Evolutionary conservation across 805 yeast genomes (phyloP).

Genomic region (Candida sanyiensis): DNA sequence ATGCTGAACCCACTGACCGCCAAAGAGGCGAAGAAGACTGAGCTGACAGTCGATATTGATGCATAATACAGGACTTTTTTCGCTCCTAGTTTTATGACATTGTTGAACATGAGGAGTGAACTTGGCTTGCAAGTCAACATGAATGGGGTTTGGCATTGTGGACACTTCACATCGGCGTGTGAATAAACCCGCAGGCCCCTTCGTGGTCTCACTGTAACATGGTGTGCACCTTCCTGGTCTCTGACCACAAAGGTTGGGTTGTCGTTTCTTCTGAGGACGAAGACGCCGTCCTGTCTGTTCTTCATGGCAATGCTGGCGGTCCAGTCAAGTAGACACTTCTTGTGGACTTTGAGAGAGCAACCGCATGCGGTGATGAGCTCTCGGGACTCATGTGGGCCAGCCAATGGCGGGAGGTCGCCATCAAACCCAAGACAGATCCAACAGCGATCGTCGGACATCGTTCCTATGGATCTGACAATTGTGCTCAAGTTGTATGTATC

Average conservation of each 20-base stretch:
- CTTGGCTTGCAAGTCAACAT: conserved; percentile 22
- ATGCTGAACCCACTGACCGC: conserved; percentile 18
- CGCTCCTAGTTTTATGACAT: conserved; percentile 18
- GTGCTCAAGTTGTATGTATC: not conserved
- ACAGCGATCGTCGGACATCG: conserved; percentile 11
- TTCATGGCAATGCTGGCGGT: conserved; percentile 25
- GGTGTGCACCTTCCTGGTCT: not conserved
- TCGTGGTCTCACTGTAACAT: conserved; percentile 4
- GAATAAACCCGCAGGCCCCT: conserved; percentile 7
- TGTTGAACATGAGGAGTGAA: conserved; percentile 9
- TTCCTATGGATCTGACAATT: not conserved
- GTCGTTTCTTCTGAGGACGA: not conserved
- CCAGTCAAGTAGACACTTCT: conserved; percentile 34
- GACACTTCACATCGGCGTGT: conserved; percentile 27
- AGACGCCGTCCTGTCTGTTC: conserved; percentile 6
- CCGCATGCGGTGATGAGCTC: conserved; percentile 34
- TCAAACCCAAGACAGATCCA: conserved; percentile 18
- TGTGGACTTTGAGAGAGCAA: conserved; percentile 34
- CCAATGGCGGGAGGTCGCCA: conserved; percentile 16
- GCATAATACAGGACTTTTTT: conserved; percentile 1
- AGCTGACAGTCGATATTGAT: conserved; percentile 11
- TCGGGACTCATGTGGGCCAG: conserved; percentile 25
- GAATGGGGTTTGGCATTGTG: conserved; percentile 33
- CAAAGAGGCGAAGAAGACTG: conserved; percentile 21
- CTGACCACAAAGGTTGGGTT: conserved; percentile 2